A percentile compares a stretch with the other conserved stretches of the same genome.
Conservation (phyloP, 2,329 filamentous ascomycete species). For the Neurospora sp. region DNA sequence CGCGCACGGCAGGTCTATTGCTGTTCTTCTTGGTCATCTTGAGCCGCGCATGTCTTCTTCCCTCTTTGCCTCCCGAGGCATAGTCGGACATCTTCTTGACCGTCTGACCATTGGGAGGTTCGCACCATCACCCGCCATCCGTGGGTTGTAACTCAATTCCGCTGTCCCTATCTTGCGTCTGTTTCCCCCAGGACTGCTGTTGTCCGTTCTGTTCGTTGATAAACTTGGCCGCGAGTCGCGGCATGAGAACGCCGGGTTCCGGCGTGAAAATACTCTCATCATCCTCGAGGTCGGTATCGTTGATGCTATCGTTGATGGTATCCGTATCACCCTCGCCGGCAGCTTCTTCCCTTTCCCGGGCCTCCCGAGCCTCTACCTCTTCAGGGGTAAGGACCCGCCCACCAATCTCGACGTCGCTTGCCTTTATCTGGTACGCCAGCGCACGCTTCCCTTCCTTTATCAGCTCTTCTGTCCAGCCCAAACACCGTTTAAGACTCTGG, state of each 20-base stretch:
- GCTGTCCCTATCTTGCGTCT: slow-evolving; percentile 40
- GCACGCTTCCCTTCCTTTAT: slow-evolving; percentile 85
- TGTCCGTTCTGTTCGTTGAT: slow-evolving; percentile 12
- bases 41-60: neutral
- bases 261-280: slow-evolving; percentile 21
- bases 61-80: neutral
- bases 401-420: slow-evolving; percentile 71
- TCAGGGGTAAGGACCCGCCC: slow-evolving; percentile 67
- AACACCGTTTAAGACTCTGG: slow-evolving; percentile 80
- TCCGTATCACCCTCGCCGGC: slow-evolving; percentile 21
- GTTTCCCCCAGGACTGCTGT: slow-evolving; percentile 25
- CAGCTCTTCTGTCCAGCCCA: slow-evolving; percentile 81
- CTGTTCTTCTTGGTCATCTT: slow-evolving; percentile 3
- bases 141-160: slow-evolving; percentile 36
- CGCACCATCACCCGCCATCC: slow-evolving; percentile 25
- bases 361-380: slow-evolving; percentile 27
- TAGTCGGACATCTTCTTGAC: neutral
- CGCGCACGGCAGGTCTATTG: slow-evolving; percentile 1
- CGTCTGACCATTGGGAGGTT: neutral
- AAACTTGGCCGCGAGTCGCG: neutral
- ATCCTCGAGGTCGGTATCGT: slow-evolving; percentile 8
- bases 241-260: slow-evolving; percentile 1
- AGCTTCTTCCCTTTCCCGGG: neutral
- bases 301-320: slow-evolving; percentile 10
- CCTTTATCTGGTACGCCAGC: slow-evolving; percentile 68